Evolutionary conservation across 164 flowering plant species (phyloP), one percentile per base, ranked within the genome.

Genomic region (Akebia trifoliata): DNA sequence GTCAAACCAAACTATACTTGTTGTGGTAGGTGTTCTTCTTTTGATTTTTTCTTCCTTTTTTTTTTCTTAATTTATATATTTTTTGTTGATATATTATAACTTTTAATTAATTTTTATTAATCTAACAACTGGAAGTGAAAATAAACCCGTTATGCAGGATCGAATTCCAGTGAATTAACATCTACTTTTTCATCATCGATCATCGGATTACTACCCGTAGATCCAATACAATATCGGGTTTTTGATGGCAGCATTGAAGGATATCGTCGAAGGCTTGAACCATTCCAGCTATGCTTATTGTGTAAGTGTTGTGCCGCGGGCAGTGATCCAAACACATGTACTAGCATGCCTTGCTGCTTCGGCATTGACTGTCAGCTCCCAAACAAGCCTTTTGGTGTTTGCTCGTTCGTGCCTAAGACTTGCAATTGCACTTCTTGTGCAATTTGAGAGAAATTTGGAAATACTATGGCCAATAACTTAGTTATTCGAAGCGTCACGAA

Each of bases 301-400:
- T 78, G 85, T 62, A 72, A 61, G 75, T 80, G 80, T 58, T 76
- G 61, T 60, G 38, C 60, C 1, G n/a, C 34, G 18, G 68, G 61
- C 11, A 37, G 26, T 18, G 63, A 56, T 15, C 65, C 71, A 0
- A 28, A 61, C 43, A 43, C 60, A 25, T 80, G 85, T 29, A 18
- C 61, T 12, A 37, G 54, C 50, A 67, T 75, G 77, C 76, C 82
- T 4, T 80, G 85, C 63, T 80, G 85, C 68, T 80, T 75, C 38
- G 75, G 75, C 54, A 77, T 78, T 60, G 74, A 72, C 37, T 80
- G 82, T 60, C 62, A 76, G 25, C 76, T 78, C n/a, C 85, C 85
- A 0, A 67, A 66, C 64, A 80, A 80, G 74, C 85, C 85, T 29
- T 80, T 59, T 40, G 85, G 85, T 4, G 70, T 65, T 0, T 80